phyloP scores from a whole-genome alignment of 2,329 filamentous ascomycete genomes.

The Aspergillus udagawae region DNA sequence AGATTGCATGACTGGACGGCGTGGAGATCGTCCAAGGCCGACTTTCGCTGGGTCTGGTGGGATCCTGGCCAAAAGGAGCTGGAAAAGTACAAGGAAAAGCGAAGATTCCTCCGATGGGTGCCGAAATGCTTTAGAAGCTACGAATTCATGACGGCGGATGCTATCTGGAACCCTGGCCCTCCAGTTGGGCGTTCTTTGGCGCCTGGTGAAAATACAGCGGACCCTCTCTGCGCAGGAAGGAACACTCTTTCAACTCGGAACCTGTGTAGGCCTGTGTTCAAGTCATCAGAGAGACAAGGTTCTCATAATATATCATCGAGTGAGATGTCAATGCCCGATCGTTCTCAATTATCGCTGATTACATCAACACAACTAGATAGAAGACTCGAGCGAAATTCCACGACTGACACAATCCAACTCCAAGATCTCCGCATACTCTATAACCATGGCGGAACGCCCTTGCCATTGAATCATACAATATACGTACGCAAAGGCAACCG shows the following conservation, averaged over 20 bases:
- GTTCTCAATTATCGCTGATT: not conserved
- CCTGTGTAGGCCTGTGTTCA: not conserved
- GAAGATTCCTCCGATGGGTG: conserved; percentile 18
- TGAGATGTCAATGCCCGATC: not conserved
- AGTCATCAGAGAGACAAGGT: not conserved
- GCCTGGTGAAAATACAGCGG: not conserved
- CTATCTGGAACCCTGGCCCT: conserved; percentile 23
- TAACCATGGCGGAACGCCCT: not conserved
- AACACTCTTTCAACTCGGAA: not conserved
- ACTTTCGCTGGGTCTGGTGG: conserved; percentile 42
- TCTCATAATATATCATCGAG: not conserved
- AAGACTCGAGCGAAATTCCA: not conserved
- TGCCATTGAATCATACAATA: not conserved
- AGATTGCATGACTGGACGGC: conserved; percentile 23
- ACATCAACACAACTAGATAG: not conserved
- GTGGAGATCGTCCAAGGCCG: conserved; percentile 33
- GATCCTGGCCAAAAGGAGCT: conserved; percentile 28
- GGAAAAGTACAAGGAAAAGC: conserved; percentile 16
- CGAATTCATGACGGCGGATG: conserved; percentile 19
- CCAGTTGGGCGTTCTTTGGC: conserved; percentile 2
- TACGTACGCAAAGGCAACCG: not conserved
- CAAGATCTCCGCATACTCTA: not conserved
- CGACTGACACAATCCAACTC: not conserved
- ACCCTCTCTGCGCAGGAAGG: not conserved
- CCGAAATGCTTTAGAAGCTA: conserved; percentile 25